These are phyloP conservation scores for Pseudogymnoascus sp. DNA, from an alignment of 2,329 filamentous ascomycete genomes.

Conservation along the genomic window DNA sequence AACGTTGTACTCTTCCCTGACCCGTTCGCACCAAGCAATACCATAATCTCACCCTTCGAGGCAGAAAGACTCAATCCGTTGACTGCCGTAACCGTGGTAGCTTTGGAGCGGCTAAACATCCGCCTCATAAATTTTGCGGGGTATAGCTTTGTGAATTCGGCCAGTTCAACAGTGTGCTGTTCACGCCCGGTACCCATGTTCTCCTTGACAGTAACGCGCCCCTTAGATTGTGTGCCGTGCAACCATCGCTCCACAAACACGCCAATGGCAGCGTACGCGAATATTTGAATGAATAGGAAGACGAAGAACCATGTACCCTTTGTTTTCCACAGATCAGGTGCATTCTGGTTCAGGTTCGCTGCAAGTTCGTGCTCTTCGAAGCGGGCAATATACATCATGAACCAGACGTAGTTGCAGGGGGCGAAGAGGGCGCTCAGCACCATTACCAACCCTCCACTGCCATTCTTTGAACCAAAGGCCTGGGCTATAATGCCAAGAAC, in stretches of 20 bases:
- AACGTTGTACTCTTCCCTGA: conserved; percentile 86
- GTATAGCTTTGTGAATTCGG: conserved; percentile 72
- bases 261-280: conserved; percentile 69
- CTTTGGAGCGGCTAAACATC: conserved; percentile 29
- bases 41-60: conserved; percentile 72
- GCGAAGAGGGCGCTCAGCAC: conserved; percentile 71
- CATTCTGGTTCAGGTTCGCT: conserved; percentile 51
- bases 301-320: conserved; percentile 71
- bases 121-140: conserved; percentile 44
- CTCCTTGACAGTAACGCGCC: conserved; percentile 43
- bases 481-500: conserved; percentile 77
- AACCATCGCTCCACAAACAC: conserved; percentile 64
- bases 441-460: conserved; percentile 53
- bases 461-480: conserved; percentile 45
- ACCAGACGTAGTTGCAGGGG: conserved; percentile 82
- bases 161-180: conserved; percentile 57
- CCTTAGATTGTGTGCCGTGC: conserved; percentile 64
- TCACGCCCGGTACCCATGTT: conserved; percentile 17
- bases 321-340: conserved; percentile 61
- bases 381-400: conserved; percentile 65
- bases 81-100: conserved; percentile 71
- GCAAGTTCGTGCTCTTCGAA: conserved; percentile 57
- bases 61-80: conserved; percentile 64
- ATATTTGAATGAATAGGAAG: conserved; percentile 67
- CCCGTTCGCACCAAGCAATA: conserved; percentile 81